Base-by-base conservation (phyloP, 2,329 filamentous ascomycete species). In the Coniochaeta prunicola region DNA sequence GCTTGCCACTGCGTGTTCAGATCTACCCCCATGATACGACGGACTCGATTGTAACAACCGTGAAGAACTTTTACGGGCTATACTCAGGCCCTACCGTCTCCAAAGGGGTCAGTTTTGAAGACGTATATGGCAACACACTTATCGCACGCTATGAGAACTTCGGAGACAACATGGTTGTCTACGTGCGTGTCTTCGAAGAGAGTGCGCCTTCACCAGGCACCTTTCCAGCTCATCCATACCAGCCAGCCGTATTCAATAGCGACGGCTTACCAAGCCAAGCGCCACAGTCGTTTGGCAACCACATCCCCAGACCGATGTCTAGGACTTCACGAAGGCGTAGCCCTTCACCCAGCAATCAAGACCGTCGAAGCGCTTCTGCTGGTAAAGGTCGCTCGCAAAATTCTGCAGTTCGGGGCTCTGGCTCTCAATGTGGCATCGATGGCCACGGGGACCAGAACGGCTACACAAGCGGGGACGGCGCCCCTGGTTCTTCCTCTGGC, bases 91-190 rank as follows among this genome's bases (percentile, higher is more conserved):
- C 81, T 36, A 76, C 76, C 62, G 83, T 85, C 66, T 85, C 85
- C 65, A 88, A 88, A 71, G 92, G 94, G 64, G 89, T 99, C 69
- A 96, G 91, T 76, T 97, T 99, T 69, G 93, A 97, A 76, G 93
- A 97, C 73, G 85, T 90, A 64, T 80, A 89, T 67, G 91, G 91
- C 68, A 93, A 90, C 69, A 96, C 90, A 61, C 85, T 99, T 69
- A 97, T 99, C 74, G 92, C 93, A 63, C 86, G 91, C 61, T 97
- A 96, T 73, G 93, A 97, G 75, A 99, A 99, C 78, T 92, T 99
- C 70, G 83, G 83, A 66, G 87, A 96, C 74, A 89, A 92, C 74
- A 96, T 96, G 89, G 86, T 88, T 50, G 91, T 99, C 67, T 94
- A 94, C 72, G 93, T 99, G 62, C 87, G 93, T 69, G 89, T 94